Evolutionary conservation across 1,284 basidiomycete genomes (phyloP).

Genomic region (Sanghuangporus weigelae): DNA sequence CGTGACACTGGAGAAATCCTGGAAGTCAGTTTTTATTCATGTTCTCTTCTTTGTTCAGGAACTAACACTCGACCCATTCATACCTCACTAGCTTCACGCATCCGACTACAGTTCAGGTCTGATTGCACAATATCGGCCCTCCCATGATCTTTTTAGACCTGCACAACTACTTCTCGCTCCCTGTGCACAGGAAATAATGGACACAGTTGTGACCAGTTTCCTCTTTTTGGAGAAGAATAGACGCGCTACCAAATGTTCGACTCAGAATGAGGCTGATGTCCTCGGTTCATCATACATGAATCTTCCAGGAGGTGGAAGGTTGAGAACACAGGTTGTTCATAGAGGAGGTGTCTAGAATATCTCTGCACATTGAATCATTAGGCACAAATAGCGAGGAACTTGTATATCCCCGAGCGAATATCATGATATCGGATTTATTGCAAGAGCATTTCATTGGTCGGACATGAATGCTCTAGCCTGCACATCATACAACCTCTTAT

Average conservation of each 20-base stretch:
- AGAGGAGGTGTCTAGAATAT: not conserved
- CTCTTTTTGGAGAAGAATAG: constrained; percentile 34
- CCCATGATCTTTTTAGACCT: constrained; percentile 24
- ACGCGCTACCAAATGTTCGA: constrained; percentile 24
- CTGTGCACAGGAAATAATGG: constrained; percentile 32
- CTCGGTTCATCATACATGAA: not conserved
- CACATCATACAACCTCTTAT: constrained; percentile 48
- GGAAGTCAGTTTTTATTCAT: constrained; percentile 26
- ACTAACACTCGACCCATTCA: not conserved
- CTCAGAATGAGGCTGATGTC: constrained; percentile 18
- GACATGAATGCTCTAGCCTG: constrained; percentile 46
- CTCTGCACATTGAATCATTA: no score
- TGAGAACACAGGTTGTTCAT: not conserved
- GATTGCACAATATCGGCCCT: constrained; percentile 33
- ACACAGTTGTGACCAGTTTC: constrained; percentile 36
- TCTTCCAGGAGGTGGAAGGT: not conserved
- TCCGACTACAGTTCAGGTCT: constrained; percentile 27
- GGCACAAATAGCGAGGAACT: no score
- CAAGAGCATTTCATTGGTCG: no score
- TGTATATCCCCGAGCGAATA: no score
- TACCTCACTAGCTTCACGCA: constrained; percentile 30
- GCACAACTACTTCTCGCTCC: constrained; percentile 28
- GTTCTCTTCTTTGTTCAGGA: not conserved
- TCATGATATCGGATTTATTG: no score
- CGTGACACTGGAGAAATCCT: constrained; percentile 29